Conservation (phyloP, 1,284 basidiomycete species). For the Cystobasidium slooffiae region DNA sequence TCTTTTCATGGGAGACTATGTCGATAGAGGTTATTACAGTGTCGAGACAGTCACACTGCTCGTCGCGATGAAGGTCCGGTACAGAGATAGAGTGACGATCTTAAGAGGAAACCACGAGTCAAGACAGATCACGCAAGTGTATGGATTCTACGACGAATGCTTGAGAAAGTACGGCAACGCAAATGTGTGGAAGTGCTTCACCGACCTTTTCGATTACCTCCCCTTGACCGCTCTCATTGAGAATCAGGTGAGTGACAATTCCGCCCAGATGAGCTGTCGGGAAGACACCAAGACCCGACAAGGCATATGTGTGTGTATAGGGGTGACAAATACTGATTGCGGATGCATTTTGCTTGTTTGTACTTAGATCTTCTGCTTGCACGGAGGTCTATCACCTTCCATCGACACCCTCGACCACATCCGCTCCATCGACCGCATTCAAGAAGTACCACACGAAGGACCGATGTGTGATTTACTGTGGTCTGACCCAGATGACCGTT, state of each 20-base stretch:
- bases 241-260: slow-evolving; percentile 44
- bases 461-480: slow-evolving; percentile 99
- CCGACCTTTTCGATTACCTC: slow-evolving; percentile 97
- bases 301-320: no score
- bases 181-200: slow-evolving; percentile 98
- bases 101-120: slow-evolving; percentile 99
- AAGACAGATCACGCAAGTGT: slow-evolving; percentile 98
- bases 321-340: background rate
- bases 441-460: slow-evolving; percentile 98
- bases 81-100: slow-evolving; percentile 95
- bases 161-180: slow-evolving; percentile 92
- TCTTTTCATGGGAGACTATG: slow-evolving; percentile 99
- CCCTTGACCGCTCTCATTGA: slow-evolving; percentile 93
- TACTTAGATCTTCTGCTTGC: slow-evolving; percentile 95
- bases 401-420: slow-evolving; percentile 99
- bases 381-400: slow-evolving; percentile 96
- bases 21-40: slow-evolving; percentile 95
- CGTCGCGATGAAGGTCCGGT: slow-evolving; percentile 93
- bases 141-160: slow-evolving; percentile 99
- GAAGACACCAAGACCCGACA: no score
- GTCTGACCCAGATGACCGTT: slow-evolving; percentile 99
- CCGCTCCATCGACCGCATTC: slow-evolving; percentile 95
- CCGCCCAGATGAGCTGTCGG: no score
- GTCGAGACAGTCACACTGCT: slow-evolving; percentile 96
- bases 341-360: background rate